Evolutionary conservation across 2,329 filamentous ascomycete species (phyloP).

Genomic region (Aspergillus sergii): DNA sequence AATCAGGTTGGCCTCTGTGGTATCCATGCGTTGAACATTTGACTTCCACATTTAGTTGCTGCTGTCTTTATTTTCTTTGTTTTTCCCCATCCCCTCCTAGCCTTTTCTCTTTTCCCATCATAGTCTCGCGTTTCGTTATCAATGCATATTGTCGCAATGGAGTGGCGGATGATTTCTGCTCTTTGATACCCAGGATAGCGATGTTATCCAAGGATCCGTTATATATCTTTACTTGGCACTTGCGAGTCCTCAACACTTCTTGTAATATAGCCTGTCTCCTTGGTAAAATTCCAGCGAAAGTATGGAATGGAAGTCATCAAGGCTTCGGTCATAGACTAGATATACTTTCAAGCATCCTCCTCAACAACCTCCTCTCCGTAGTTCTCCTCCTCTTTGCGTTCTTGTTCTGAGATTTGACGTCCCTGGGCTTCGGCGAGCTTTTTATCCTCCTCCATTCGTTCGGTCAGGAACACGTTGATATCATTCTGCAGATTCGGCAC

Average conservation of each 20-base stretch:
- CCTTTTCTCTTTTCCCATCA: slow-evolving; percentile 16
- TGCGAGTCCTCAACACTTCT: neutral
- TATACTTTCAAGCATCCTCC: slow-evolving; percentile 56
- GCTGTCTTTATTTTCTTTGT: slow-evolving; percentile 19
- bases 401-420: slow-evolving; percentile 40
- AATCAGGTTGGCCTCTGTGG: slow-evolving; percentile 8
- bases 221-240: slow-evolving; percentile 12
- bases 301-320: neutral
- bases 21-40: slow-evolving; percentile 7
- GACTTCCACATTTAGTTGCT: neutral
- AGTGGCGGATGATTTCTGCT: slow-evolving; percentile 27
- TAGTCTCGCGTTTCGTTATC: slow-evolving; percentile 8
- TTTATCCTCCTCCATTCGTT: slow-evolving; percentile 65
- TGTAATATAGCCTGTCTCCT: slow-evolving; percentile 2
- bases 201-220: slow-evolving; percentile 25
- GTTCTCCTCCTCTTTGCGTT: slow-evolving; percentile 57
- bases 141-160: slow-evolving; percentile 15
- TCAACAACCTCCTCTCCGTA: slow-evolving; percentile 82
- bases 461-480: slow-evolving; percentile 62
- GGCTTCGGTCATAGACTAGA: slow-evolving; percentile 16
- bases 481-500: slow-evolving; percentile 58
- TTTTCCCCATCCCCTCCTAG: slow-evolving; percentile 22
- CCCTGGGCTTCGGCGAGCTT: slow-evolving; percentile 35
- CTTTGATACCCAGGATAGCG: slow-evolving; percentile 42
- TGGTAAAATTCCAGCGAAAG: neutral